phyloP scores from a whole-genome alignment of 2,329 filamentous ascomycete species.

The Sarocladium strictum region DNA sequence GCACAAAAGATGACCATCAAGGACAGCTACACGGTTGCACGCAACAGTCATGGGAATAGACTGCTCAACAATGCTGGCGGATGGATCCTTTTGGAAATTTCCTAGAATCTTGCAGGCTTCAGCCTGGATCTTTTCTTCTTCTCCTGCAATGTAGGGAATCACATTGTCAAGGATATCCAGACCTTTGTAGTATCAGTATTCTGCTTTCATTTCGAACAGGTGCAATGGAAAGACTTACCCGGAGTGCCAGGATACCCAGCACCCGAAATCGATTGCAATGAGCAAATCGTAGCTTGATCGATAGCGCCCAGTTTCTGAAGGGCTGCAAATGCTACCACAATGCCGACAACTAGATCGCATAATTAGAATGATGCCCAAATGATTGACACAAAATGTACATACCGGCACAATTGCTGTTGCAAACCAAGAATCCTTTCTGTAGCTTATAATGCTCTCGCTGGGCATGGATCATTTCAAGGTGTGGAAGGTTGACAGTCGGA shows the following conservation, averaged over 20 bases:
- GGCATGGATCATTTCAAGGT: constrained; percentile 84
- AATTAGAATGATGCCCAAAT: not conserved
- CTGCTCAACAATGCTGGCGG: constrained; percentile 66
- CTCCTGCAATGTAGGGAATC: constrained; percentile 85
- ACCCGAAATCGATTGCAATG: constrained; percentile 90
- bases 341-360: constrained; percentile 53
- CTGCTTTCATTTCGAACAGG: not conserved
- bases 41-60: constrained; percentile 58
- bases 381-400: constrained; percentile 28
- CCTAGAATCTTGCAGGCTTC: constrained; percentile 96
- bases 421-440: constrained; percentile 85
- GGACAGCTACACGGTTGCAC: constrained; percentile 90
- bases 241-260: constrained; percentile 87
- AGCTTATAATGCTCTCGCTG: constrained; percentile 70
- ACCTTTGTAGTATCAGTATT: not conserved
- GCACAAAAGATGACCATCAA: constrained; percentile 94
- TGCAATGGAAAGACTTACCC: constrained; percentile 40
- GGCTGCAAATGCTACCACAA: constrained; percentile 91
- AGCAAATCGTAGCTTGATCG: constrained; percentile 71
- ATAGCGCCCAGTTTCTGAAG: constrained; percentile 85
- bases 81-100: constrained; percentile 70
- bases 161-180: constrained; percentile 96
- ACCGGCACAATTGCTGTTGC: constrained; percentile 94
- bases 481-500: constrained; percentile 85
- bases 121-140: constrained; percentile 93